Percentiles rank a stretch among this genome's conserved stretches.
Evolutionary conservation across 352 stramenopile genomes (phyloP).

Genomic region (Aphanomyces euteiches): DNA sequence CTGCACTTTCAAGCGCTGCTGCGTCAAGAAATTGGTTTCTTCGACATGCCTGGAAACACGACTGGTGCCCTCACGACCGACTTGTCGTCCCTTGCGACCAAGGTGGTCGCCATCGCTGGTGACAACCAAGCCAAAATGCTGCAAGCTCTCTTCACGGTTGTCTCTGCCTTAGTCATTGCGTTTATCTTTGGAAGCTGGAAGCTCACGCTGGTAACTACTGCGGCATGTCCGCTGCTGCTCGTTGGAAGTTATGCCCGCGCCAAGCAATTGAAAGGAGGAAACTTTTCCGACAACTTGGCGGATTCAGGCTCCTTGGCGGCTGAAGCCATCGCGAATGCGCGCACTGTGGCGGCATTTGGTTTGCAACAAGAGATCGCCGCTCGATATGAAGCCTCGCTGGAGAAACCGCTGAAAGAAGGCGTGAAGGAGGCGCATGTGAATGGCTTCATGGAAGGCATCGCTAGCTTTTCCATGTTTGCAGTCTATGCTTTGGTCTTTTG

Average conservation of each 20-base stretch:
- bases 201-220: conserved; percentile 62
- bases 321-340: conserved; percentile 37
- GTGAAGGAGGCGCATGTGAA: conserved; percentile 41
- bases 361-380: conserved; percentile 30
- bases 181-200: conserved; percentile 64
- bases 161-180: conserved; percentile 58
- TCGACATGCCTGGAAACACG: conserved; percentile 39
- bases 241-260: conserved; percentile 38
- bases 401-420: conserved; percentile 36
- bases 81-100: conserved; percentile 46
- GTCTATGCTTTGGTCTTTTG: conserved; percentile 57
- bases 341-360: conserved; percentile 36
- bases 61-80: conserved; percentile 40
- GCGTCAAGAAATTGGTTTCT: conserved; percentile 52
- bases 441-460: conserved; percentile 61
- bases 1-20: conserved; percentile 50
- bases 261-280: conserved; percentile 35
- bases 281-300: conserved; percentile 25
- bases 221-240: conserved; percentile 58
- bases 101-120: conserved; percentile 46
- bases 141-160: conserved; percentile 48
- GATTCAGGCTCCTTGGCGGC: conserved; percentile 31
- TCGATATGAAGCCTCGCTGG: conserved; percentile 35
- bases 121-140: conserved; percentile 47
- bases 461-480: conserved; percentile 53